Conservation (phyloP, 768 basidiomycete species). For the Saitozyma sp. region DNA sequence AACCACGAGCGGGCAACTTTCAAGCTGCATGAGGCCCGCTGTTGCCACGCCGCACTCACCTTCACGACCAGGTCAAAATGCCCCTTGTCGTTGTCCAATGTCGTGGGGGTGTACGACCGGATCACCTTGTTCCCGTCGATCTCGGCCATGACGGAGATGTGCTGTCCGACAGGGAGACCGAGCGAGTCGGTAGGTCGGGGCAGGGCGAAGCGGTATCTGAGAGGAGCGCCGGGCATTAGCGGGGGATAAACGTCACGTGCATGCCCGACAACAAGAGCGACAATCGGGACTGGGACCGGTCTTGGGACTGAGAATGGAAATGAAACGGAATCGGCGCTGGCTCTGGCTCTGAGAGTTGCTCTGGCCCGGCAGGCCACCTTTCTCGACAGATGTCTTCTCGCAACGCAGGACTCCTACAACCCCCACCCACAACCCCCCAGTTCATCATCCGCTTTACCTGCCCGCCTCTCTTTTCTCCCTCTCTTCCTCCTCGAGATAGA, state of each 20-base stretch:
- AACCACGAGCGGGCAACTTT: neutral
- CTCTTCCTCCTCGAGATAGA: neutral
- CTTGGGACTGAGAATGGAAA: too few species aligned
- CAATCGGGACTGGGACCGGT: too few species aligned
- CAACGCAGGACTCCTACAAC: too few species aligned
- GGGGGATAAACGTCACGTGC: too few species aligned
- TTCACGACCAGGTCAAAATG: conserved; percentile 97
- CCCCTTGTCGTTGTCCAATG: conserved; percentile 86
- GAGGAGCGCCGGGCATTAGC: neutral
- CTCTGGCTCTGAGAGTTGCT: too few species aligned
- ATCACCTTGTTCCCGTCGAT: conserved; percentile 87
- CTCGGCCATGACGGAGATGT: conserved; percentile 86
- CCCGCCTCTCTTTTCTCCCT: too few species aligned
- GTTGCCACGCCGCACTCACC: conserved; percentile 57
- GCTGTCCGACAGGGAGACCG: conserved; percentile 94
- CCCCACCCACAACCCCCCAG: too few species aligned
- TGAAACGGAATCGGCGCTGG: too few species aligned
- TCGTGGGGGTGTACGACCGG: conserved; percentile 94
- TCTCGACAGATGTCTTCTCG: too few species aligned
- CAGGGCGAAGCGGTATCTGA: conserved; percentile 87
- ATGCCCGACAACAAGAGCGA: too few species aligned
- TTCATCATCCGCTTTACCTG: too few species aligned
- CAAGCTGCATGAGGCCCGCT: neutral
- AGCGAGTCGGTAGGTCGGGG: conserved; percentile 73
- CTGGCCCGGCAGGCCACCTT: too few species aligned